Base-by-base conservation (phyloP, 768 basidiomycete genomes). In the Trametes sanguinea region DNA sequence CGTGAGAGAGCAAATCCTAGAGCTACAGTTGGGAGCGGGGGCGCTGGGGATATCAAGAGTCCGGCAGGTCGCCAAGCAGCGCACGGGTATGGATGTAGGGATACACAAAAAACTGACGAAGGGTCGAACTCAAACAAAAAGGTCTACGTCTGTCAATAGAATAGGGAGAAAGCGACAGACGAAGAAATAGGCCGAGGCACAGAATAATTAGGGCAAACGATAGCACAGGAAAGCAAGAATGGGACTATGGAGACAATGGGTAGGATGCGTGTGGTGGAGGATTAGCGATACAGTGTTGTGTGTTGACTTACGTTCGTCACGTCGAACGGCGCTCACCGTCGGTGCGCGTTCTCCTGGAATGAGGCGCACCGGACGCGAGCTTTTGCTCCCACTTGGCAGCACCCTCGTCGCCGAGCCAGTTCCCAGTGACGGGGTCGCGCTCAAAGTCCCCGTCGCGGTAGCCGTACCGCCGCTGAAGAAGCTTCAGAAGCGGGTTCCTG, bases 401-500 rank as follows among this genome's bases (percentile, higher is more conserved):
- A 11, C 86, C 86, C 71, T 94, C 88, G 32, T 83, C 86, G 13
- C 83, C 81, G 14, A 80, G 45, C 92, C 92, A 94, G 37, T 81
- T 79, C 11, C 87, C 87, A 0, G 85, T 83, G 44, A 72, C 60
- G 0, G 85, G 74, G 65, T 91, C 83, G 51, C 87, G 82, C 67
- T 94, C 92, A 67, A 94, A 94, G 70, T 94, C 92, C 1, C 92
- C 92, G 72, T 94, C 92, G 57, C 82, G 82, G 74, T 94, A 94
- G 30, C 81, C 83, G 69, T 90, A 94, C 43, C 91, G 83, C 65
- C 82, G 70, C 72, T 92, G 79, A 35, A 94, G 76, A 35, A 94
- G 77, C 73, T 79, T 83, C 62, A 94, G 79, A 47, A 94, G 81
- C 32, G 91, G 89, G 63, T 93, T 93, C 43, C 92, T 84, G 61